A percentile compares a stretch with the other conserved stretches of the same genome.
Evolutionary conservation across 2,329 filamentous ascomycete genomes (phyloP).

Genomic region (Blumeria graminis): DNA sequence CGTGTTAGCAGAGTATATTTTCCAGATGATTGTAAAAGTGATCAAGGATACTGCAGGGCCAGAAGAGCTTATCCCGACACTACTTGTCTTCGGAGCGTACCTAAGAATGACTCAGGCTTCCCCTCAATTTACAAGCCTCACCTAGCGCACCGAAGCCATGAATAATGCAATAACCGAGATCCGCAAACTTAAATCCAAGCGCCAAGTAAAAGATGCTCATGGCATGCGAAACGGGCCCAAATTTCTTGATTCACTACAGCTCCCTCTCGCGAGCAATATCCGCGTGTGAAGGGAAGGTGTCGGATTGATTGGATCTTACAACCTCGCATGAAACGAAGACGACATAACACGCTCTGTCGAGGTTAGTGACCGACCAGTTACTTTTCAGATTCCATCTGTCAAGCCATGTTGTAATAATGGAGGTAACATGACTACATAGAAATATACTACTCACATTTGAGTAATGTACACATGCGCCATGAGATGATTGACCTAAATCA

Average conservation of each 20-base stretch:
- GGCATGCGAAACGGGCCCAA: background rate
- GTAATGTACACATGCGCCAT: no score
- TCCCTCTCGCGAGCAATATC: background rate
- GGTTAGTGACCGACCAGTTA: background rate
- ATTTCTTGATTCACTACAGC: background rate
- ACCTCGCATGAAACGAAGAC: background rate
- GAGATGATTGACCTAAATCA: no score
- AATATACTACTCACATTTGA: no score
- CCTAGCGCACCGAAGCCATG: no score
- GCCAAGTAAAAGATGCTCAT: background rate
- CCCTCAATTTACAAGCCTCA: background rate
- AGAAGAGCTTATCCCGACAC: background rate
- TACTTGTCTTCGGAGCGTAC: background rate
- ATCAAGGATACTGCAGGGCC: background rate
- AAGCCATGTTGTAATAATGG: background rate
- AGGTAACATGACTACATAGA: no score
- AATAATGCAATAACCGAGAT: background rate
- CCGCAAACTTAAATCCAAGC: background rate
- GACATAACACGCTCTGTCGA: background rate
- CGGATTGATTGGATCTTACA: background rate
- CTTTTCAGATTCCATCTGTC: background rate
- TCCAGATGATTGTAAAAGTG: background rate
- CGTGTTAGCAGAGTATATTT: background rate
- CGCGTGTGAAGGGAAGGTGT: background rate
- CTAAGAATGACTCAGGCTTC: background rate